phyloP scores from a whole-genome alignment of 306 rosid genomes.

The Trifolium pratense region DNA sequence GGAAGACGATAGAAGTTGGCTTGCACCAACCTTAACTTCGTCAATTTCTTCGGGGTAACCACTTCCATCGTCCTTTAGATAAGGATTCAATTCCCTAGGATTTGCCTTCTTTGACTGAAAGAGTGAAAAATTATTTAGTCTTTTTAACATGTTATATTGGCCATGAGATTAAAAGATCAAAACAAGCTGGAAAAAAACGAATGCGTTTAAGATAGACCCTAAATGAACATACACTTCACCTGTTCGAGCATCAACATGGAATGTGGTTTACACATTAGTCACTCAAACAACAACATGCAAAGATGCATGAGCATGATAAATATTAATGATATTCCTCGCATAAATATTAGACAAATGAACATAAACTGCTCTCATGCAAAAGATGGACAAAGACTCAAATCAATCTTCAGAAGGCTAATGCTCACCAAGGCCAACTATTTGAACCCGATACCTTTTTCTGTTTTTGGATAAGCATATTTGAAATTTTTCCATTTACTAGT shows the following conservation, averaged over 20 bases:
- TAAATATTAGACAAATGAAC: not conserved
- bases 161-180: slow-evolving; percentile 19
- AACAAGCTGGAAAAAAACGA: slow-evolving; percentile 6
- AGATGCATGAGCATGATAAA: slow-evolving; percentile 3
- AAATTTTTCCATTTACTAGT: not conserved
- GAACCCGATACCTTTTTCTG: not conserved
- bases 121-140: not conserved
- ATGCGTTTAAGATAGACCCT: slow-evolving; percentile 21
- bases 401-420: slow-evolving; percentile 6
- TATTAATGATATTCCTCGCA: not conserved
- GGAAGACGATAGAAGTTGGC: slow-evolving; percentile 63
- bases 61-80: slow-evolving; percentile 72
- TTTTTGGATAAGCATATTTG: slow-evolving; percentile 12
- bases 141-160: slow-evolving; percentile 21
- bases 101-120: slow-evolving; percentile 55
- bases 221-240: not conserved
- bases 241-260: slow-evolving; percentile 8
- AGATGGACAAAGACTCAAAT: slow-evolving; percentile 5
- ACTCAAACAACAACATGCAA: slow-evolving; percentile 7
- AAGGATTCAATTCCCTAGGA: slow-evolving; percentile 90
- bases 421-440: slow-evolving; percentile 24
- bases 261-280: slow-evolving; percentile 10
- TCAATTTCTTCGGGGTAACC: slow-evolving; percentile 83
- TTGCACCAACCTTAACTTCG: slow-evolving; percentile 50
- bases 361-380: slow-evolving; percentile 13